Base-by-base conservation (phyloP, 192 early-diverging fungal genomes). In the Paraglomus occultum region DNA sequence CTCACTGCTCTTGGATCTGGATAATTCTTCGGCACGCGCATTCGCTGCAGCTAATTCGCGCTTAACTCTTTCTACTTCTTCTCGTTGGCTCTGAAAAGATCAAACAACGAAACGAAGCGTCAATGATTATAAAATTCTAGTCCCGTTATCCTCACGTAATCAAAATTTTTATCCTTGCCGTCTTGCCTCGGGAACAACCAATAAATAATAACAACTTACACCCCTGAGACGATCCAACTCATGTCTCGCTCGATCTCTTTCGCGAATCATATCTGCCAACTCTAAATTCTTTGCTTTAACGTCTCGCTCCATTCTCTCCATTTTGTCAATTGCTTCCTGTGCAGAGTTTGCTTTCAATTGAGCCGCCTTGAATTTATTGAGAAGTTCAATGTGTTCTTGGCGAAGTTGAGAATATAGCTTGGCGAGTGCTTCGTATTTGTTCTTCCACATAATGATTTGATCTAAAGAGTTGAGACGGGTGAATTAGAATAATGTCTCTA, bases 341-440 rank as follows among this genome's bases (percentile, higher is more conserved):
- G 94, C 88, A 75, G 80, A 86, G 71, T 89, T 94, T 71, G 85
- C 90, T 84, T 89, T 90, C 67, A 87, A 76, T 73, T 89, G 91
- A 4, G 93, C 82, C 4, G 90, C 79, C 77, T 95, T 97, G 80
- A 91, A 95, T 79, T 95, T 94, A 51, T 85, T 88, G 71, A 97
- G 82, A 20, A 99, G 79, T 47, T 95, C 95, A 60, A 99, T 79
- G 74, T 99, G 94, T 71, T 96, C 94, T 69, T 97, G 94, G 51
- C 97, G 88, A 40, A 99, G 80, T 76, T 96, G 92, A 9, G 95
- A 93, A 74, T 99, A 99, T n/a, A 97, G 82, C 66, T 99, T 99
- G 63, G 95, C 95, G 46, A 99, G 80, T 15, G 95, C 92, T 77
- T 97, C 95, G 77, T 97, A 97, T 80, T 97, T 99, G 76, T 95